Evolutionary conservation across 106 monocot genomes (phyloP), one percentile per base, ranked within the genome.

Genomic region (Posidonia australis): DNA sequence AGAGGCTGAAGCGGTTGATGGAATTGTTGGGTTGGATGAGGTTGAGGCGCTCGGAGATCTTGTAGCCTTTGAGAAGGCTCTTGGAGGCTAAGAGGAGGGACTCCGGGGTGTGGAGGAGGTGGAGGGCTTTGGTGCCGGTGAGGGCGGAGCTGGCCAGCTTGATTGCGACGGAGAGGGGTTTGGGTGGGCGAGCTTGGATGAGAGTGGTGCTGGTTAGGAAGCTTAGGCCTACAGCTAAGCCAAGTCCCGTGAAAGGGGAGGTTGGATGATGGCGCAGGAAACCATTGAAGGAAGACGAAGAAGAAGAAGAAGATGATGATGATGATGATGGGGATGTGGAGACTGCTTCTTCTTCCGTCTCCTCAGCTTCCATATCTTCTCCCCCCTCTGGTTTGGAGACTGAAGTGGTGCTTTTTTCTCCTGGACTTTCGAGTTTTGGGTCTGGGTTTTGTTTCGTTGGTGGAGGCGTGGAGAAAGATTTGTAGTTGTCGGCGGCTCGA

Each of bases 1-100:
- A 21, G 28, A 65, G 12, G 13, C 36, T 36, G 36, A 36, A 2
- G 36, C 5, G 5, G 36, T 36, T 36, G 36, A 7, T 2, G 36
- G 2, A 4, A 2, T 18, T 21, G 29, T 10, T 30, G 29, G 58
- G 28, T 6, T 36, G 28, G 14, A 58, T 10, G 3, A 70, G 77
- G 11, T 52, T 68, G 46, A 77, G 67, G 46, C 58, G 32, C 17
- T 51, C 67, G 2, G 86, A 52, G 45, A 63, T 67, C 62, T 82
- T 74, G 74, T 77, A 80, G 25, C 70, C 74, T 41, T 80, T 79
- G 46, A 72, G 23, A 5, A 80, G 51, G 53, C 64, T 66, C 60
- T 75, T 80, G 57, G 74, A 75, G 41, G 77, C 80, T n/a, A 71
- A 16, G 52, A 77, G 11, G n/a, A 74, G 82, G 36, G 66, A 26